Conservation (phyloP, 2,329 filamentous ascomycete species). For the Bipolaris cookei region DNA sequence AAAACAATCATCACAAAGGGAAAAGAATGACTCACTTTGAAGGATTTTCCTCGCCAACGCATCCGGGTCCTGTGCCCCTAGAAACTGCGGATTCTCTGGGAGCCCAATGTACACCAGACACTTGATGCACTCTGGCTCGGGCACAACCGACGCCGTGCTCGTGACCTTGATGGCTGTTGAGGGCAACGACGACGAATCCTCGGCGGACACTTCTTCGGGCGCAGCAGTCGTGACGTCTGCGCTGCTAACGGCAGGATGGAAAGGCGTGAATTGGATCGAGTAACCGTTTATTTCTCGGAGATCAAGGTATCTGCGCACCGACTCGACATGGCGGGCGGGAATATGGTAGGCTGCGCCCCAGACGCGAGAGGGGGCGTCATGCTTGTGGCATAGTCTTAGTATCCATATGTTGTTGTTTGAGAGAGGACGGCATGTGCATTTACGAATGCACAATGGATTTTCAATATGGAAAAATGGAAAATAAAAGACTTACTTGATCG, state of each 20-base stretch:
- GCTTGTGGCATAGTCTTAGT: conserved; percentile 17
- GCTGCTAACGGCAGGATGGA: conserved; percentile 64
- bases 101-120: conserved; percentile 93
- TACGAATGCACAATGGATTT: not conserved
- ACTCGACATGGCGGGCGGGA: conserved; percentile 70
- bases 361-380: conserved; percentile 66
- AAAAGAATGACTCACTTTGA: conserved; percentile 56
- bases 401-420: not conserved
- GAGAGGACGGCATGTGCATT: not conserved
- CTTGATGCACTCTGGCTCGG: conserved; percentile 5
- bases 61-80: conserved; percentile 81
- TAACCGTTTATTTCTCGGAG: conserved; percentile 98
- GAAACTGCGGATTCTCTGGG: conserved; percentile 90
- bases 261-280: conserved; percentile 87
- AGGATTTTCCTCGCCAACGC: conserved; percentile 81
- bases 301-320: conserved; percentile 89
- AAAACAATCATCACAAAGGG: not conserved
- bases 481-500: conserved; percentile 60
- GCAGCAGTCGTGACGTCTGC: conserved; percentile 32
- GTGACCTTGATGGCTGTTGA: conserved; percentile 48
- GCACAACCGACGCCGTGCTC: not conserved
- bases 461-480: not conserved
- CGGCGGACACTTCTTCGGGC: not conserved
- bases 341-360: conserved; percentile 97
- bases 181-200: conserved; percentile 9